phyloP scores from a whole-genome alignment of 202 grass and related monocot genomes.

The Thinopyrum obtusiflorum region DNA sequence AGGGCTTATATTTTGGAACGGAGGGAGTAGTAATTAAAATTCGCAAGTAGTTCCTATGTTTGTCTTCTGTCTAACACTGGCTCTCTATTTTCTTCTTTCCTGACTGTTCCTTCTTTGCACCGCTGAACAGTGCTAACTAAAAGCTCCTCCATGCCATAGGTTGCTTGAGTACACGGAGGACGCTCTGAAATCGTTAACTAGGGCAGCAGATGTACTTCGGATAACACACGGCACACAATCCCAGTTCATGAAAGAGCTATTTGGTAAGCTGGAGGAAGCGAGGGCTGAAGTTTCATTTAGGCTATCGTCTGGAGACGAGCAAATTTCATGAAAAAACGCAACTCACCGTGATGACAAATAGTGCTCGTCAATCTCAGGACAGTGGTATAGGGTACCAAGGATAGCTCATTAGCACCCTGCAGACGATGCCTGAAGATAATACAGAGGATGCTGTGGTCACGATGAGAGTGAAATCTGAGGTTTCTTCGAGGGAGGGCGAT shows the following conservation, averaged over 20 bases:
- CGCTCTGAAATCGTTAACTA: conserved; percentile 67
- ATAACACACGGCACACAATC: conserved; percentile 77
- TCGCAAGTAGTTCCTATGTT: neutral
- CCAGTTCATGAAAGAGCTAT: conserved; percentile 77
- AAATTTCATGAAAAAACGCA: conserved; percentile 23
- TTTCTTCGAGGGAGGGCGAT: neutral
- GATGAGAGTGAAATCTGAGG: neutral
- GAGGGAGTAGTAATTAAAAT: neutral
- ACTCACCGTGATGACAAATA: neutral
- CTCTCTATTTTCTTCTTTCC: neutral
- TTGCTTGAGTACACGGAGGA: conserved; percentile 72
- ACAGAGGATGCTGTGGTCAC: neutral
- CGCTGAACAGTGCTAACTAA: conserved; percentile 16
- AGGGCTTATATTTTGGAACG: no score
- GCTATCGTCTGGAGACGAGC: conserved; percentile 27
- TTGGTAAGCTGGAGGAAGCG: conserved; percentile 68
- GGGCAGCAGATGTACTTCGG: conserved; percentile 68
- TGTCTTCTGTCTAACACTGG: neutral
- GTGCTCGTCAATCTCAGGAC: neutral
- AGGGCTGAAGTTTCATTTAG: conserved; percentile 70
- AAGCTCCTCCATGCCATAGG: conserved; percentile 36
- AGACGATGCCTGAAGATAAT: neutral
- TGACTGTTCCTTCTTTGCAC: conserved; percentile 10
- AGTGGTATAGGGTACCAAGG: neutral
- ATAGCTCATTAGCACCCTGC: neutral